These are phyloP conservation scores for Phragmites australis DNA, from an alignment of 176 grass and related monocot species.

Conservation along the genomic window DNA sequence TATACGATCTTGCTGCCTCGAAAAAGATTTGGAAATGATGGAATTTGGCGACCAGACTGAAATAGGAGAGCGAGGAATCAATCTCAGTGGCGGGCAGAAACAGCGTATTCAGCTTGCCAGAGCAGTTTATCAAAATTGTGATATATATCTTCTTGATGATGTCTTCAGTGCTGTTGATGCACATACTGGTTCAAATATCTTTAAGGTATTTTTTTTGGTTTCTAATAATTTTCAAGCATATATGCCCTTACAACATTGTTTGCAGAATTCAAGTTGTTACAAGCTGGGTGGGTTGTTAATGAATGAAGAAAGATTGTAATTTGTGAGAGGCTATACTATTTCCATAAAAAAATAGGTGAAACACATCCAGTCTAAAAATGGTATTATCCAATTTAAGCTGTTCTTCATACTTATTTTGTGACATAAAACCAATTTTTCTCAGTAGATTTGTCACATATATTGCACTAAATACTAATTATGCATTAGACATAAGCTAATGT, in stretches of 20 bases:
- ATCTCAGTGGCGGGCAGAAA: constrained; percentile 79
- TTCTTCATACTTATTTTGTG: not conserved
- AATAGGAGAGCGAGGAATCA: constrained; percentile 75
- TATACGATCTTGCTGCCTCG: constrained; percentile 55
- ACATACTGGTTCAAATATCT: constrained; percentile 72
- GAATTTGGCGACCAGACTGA: constrained; percentile 79
- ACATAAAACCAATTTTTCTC: not conserved
- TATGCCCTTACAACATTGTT: not conserved
- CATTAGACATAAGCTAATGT: not conserved
- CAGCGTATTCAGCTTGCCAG: constrained; percentile 73
- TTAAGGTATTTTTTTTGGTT: constrained; percentile 43
- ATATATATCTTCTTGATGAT: constrained; percentile 80
- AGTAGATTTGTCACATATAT: not conserved
- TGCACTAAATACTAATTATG: not conserved
- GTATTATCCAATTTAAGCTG: not conserved
- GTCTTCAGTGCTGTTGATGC: constrained; percentile 81
- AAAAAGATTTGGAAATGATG: constrained; percentile 76
- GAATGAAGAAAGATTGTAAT: not conserved
- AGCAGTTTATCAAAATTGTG: constrained; percentile 68
- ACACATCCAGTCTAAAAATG: not conserved
- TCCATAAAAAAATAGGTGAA: not conserved
- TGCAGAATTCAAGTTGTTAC: not conserved
- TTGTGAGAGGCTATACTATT: not conserved
- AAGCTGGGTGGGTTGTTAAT: not conserved
- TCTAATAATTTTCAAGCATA: not conserved